Evolutionary conservation across 2,329 filamentous ascomycete species (phyloP), one percentile per base, ranked within the genome.

Genomic region (Clonostachys sp.): DNA sequence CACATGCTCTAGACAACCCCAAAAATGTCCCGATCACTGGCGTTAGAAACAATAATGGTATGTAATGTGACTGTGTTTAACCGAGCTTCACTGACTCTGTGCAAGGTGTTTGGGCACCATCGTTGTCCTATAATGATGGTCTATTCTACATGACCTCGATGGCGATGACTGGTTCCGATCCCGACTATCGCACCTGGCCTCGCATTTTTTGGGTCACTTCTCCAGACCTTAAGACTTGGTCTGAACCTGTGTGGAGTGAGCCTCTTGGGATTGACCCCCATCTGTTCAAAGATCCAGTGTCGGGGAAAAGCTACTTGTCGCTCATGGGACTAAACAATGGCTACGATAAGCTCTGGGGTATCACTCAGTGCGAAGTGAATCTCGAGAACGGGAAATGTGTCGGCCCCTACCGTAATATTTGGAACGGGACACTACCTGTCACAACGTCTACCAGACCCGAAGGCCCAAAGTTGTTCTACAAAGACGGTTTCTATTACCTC

Each of bases 101-200:
- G 4, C 9, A 40, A 35, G 70, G 71, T 3, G 68, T 73, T 16
- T 80, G 74, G 65, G 77, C 76, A 0, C 66, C 74, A 0, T 74
- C 73, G 0, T 51, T 77, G 0, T 57, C 70, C 6, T 70, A 71
- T 40, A 64, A 68, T n/a, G 50, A 71, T 2, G 68, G 66, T 0
- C 64, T 52, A 1, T 75, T 77, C 47, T 76, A 72, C 49, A 50
- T 75, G 0, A 9, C 54, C 12, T 50, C 60, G 16, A 68, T 70
- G 43, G 53, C 52, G 38, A 66, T 62, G n/a, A 64, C 59, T 38
- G 58, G 58, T 24, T 68, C 61, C 44, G 64, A 62, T 13, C 66
- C 68, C 5, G 57, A 57, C 24, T 60, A 57, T 61, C 66, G 70
- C n/a, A 65, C 67, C 8, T 72, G 51, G 34, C 68, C 69, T 36